Percentiles rank a stretch among this genome's conserved stretches.
phyloP scores from a whole-genome alignment of 257 asterid species.

The Marsdenia floribunda region DNA sequence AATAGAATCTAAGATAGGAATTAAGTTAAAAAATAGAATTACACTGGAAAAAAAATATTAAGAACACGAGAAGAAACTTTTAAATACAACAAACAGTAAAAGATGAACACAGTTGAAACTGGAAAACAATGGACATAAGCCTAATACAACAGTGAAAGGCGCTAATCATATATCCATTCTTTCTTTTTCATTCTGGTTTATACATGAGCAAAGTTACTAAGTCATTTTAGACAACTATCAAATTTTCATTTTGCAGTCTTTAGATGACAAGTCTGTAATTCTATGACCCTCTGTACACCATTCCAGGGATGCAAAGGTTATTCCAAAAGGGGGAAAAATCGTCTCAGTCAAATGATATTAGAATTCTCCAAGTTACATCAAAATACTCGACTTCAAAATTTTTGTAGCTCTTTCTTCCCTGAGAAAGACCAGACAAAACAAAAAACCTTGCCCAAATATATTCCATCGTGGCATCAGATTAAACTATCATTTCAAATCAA shows the following conservation, averaged over 20 bases:
- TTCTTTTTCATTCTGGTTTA: not conserved
- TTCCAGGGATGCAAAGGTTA: not conserved
- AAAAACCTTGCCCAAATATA: not conserved
- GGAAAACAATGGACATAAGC: not conserved
- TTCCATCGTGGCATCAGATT: not conserved
- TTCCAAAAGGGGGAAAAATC: not conserved
- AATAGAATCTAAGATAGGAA: not conserved
- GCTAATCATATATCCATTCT: not conserved
- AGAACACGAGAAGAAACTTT: not conserved
- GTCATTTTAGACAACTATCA: not conserved
- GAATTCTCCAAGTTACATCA: not conserved
- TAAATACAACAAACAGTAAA: not conserved
- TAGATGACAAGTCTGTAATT: not conserved
- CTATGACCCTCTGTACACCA: not conserved
- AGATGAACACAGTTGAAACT: not conserved
- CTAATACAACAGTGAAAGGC: not conserved
- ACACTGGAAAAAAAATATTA: not conserved
- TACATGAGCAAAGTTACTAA: not conserved
- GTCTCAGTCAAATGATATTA: not conserved
- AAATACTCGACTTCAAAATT: not conserved
- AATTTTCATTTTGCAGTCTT: not conserved
- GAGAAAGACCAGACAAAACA: not conserved
- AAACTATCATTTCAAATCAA: not conserved
- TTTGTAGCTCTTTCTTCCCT: not conserved
- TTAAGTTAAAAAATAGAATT: too few species aligned